Conservation (phyloP, 495 filamentous ascomycete genomes). For the Pyrenula massariospora region DNA sequence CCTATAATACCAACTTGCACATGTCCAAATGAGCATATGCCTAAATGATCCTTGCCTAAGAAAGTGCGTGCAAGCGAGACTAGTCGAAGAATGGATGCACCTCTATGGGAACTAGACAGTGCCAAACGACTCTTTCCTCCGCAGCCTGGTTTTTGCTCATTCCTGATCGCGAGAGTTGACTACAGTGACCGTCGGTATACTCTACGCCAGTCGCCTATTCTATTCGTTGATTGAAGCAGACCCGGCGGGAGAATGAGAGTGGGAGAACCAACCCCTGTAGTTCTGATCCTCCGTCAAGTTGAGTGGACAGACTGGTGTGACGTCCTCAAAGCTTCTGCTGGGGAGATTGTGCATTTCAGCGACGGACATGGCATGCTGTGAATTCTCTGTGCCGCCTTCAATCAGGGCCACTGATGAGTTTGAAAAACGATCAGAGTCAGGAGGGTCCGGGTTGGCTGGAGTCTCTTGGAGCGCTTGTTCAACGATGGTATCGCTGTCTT, state of each 20-base stretch:
- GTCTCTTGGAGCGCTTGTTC: background rate
- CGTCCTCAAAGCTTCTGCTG: background rate
- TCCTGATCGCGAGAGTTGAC: too few species aligned
- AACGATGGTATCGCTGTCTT: background rate
- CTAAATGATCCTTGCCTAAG: too few species aligned
- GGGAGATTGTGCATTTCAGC: background rate
- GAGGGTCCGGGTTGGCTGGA: background rate
- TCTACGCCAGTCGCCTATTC: background rate
- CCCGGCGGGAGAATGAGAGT: background rate
- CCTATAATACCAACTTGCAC: too few species aligned
- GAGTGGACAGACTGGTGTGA: background rate
- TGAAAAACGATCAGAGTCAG: background rate
- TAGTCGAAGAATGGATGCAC: too few species aligned
- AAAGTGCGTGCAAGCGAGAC: too few species aligned
- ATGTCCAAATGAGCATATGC: too few species aligned
- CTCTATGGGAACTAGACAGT: too few species aligned
- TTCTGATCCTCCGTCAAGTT: background rate
- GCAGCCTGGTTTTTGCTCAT: too few species aligned
- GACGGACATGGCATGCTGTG: background rate
- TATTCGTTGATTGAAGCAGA: background rate
- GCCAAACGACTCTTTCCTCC: too few species aligned
- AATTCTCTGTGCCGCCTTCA: background rate
- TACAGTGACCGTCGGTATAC: background rate
- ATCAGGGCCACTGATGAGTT: background rate
- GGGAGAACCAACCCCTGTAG: background rate